These are phyloP conservation scores for Ambrosia artemisiifolia DNA, from an alignment of 129 eudicot species.

Conservation along the genomic window DNA sequence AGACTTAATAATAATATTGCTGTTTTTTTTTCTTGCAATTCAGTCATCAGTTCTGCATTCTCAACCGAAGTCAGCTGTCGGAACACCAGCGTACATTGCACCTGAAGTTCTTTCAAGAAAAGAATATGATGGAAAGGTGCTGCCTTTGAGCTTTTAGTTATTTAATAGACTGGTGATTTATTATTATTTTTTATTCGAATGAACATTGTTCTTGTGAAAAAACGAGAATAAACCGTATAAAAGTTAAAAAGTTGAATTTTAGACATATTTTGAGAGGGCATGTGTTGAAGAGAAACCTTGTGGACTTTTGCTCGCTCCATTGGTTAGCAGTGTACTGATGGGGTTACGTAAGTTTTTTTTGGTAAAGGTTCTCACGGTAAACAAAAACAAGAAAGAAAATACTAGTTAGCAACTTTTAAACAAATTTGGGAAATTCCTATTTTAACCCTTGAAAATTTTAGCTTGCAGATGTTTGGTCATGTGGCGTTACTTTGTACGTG, in stretches of 20 bases:
- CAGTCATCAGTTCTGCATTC: slow-evolving; percentile 76
- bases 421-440: neutral
- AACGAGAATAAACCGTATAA: neutral
- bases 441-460: slow-evolving; percentile 26
- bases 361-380: too few relatives aligned
- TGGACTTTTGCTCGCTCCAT: neutral
- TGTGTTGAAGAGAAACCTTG: neutral
- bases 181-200: neutral
- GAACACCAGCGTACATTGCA: slow-evolving; percentile 83
- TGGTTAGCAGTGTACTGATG: too few relatives aligned
- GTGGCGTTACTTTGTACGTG: slow-evolving; percentile 72
- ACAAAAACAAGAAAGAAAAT: too few relatives aligned
- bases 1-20: neutral
- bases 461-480: slow-evolving; percentile 92
- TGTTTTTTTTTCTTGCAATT: slow-evolving; percentile 15
- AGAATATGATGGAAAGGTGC: slow-evolving; percentile 82
- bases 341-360: too few relatives aligned
- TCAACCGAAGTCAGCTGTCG: slow-evolving; percentile 75
- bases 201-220: neutral
- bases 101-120: slow-evolving; percentile 64
- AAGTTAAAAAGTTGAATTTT: neutral
- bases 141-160: slow-evolving; percentile 12
- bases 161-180: neutral
- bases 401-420: neutral
- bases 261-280: neutral